Conservation (phyloP, 148 eudicot genomes). For the Camellia sinensis region DNA sequence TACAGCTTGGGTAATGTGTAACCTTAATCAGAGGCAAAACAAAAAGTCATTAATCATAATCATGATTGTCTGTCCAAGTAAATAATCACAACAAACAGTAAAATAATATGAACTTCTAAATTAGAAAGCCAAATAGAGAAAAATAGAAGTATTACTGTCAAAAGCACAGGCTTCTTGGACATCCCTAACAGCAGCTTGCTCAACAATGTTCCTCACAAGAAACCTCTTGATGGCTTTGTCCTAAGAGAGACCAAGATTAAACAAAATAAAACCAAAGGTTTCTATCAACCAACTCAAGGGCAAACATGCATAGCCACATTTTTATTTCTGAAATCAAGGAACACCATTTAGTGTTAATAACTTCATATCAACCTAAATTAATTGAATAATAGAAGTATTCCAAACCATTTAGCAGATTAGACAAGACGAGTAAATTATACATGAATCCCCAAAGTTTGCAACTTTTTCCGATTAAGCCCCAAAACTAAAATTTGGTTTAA, state of each 20-base stretch:
- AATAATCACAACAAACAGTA: neutral
- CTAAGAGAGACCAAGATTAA: constrained; percentile 11
- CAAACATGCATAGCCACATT: too few species aligned
- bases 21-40: constrained; percentile 25
- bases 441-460: too few species aligned
- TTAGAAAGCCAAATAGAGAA: neutral
- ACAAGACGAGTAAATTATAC: too few species aligned
- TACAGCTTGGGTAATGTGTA: constrained; percentile 43
- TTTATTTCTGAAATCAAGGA: too few species aligned
- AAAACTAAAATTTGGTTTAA: too few species aligned
- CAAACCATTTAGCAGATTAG: too few species aligned
- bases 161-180: constrained; percentile 48
- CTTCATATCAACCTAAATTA: too few species aligned
- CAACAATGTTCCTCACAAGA: constrained; percentile 51
- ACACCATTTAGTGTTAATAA: too few species aligned
- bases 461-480: too few species aligned
- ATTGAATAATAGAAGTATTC: too few species aligned
- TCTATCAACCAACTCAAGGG: too few species aligned
- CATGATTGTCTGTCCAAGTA: neutral
- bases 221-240: constrained; percentile 53
- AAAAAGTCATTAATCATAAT: neutral
- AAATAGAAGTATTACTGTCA: constrained; percentile 18
- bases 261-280: too few species aligned
- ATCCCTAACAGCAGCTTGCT: constrained; percentile 49
- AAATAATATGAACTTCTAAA: constrained; percentile 3